Base-by-base conservation (phyloP, 805 yeast genomes). In the Candida succiphila region DNA sequence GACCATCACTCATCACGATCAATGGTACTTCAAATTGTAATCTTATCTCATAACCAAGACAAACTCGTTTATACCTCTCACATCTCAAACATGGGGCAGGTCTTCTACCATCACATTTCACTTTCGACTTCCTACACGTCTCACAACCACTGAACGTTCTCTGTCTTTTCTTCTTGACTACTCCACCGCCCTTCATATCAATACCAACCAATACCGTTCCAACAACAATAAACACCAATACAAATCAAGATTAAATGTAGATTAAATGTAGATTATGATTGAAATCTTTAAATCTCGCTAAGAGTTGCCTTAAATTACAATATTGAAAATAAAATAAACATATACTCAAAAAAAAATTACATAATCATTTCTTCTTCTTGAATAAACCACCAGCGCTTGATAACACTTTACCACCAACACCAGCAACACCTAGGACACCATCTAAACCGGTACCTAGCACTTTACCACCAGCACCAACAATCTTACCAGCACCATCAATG, bases 81-180 rank as follows among this genome's bases (percentile, higher is more conserved):
- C 78, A 72, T 34, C 76, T 54, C 22, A 43, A 31, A 43, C 78
- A 72, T 4, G 32, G 32, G 14, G 37, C 40, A 2, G 78, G 78
- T 34, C 56, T 54, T 4, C 49, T 39, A 10, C 65, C 58, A 45
- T 70, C 78, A 50, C 78, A 72, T 45, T 69, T 69, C 41, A 72
- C 69, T 40, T 69, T 71, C 18, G 77, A 53, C 17, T 54, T 45
- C 25, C 78, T 54, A 42, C 78, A 72, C 6, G 78, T 72, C 60
- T 71, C 67, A 48, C 78, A 72, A 4, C 78, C 78, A 29, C 64
- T 56, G 46, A 69, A 69, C 1, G 60, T 47, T 25, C 61, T 39
- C 27, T 35, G 41, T 30, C 49, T 51, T 16, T 30, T 30, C 7
- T 7, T 15, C 5, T 17, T 7, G 27, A 23, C 25, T 21, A 21